Conservation (phyloP, 1,284 basidiomycete genomes). For the Sporisorium reilianum region DNA sequence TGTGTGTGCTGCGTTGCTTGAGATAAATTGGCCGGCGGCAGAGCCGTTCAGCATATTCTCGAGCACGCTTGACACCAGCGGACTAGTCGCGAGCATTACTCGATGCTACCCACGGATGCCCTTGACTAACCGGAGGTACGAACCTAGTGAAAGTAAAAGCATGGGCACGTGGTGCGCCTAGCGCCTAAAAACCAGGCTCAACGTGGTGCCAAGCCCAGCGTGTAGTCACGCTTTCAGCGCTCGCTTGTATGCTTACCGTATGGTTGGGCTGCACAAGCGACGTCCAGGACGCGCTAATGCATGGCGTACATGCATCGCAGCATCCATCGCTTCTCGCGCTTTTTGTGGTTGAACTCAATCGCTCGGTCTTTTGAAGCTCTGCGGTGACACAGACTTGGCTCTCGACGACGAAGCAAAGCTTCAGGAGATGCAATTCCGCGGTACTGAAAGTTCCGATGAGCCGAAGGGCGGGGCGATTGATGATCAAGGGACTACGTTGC, state of each 20-base stretch:
- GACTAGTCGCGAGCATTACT: too few species aligned
- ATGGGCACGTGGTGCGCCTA: not conserved
- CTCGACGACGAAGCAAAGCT: not conserved
- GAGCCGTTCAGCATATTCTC: too few species aligned
- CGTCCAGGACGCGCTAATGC: conserved; percentile 1
- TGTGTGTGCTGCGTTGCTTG: too few species aligned
- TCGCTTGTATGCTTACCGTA: not conserved
- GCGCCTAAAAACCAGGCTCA: not conserved
- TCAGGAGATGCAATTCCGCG: not conserved
- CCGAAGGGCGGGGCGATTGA: too few species aligned
- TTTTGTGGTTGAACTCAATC: not conserved
- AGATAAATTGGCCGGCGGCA: too few species aligned
- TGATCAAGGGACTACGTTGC: too few species aligned
- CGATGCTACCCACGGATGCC: too few species aligned
- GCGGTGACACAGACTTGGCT: not conserved
- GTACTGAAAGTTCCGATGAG: too few species aligned
- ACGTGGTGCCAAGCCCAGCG: conserved; percentile 10
- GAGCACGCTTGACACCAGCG: too few species aligned
- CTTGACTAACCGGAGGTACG: too few species aligned
- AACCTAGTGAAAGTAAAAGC: too few species aligned
- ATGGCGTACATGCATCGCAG: conserved; percentile 5
- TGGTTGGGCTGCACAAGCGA: not conserved
- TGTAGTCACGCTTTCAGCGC: not conserved
- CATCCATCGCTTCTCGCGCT: conserved; percentile 1
- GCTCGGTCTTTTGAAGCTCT: not conserved